A percentile compares a stretch with the other conserved stretches of the same genome.
These are phyloP conservation scores for Dryas integrifolia DNA, from an alignment of 331 rosid species.

Conservation along the genomic window DNA sequence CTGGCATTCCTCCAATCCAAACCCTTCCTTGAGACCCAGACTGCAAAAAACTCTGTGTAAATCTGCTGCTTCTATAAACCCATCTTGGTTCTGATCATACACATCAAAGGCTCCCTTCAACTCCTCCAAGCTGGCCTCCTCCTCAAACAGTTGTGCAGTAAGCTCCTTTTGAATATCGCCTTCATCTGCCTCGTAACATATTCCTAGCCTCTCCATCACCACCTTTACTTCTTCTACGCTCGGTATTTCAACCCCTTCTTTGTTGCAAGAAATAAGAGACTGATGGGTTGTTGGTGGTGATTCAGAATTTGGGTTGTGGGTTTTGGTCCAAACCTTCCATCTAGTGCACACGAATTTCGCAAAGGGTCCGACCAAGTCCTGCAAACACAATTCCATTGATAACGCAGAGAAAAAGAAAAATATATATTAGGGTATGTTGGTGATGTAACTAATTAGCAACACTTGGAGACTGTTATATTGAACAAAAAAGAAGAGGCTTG, in stretches of 20 bases:
- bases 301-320: background rate
- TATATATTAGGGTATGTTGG: background rate
- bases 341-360: background rate
- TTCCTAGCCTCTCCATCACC: constrained; percentile 49
- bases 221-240: constrained; percentile 16
- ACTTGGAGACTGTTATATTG: constrained; percentile 11
- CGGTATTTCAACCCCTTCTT: no score
- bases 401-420: background rate
- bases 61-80: constrained; percentile 48
- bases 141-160: constrained; percentile 35
- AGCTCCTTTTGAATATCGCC: constrained; percentile 11
- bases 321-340: constrained; percentile 24
- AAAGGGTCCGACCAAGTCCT: constrained; percentile 3
- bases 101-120: constrained; percentile 45
- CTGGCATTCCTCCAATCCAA: constrained; percentile 30
- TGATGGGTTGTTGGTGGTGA: background rate
- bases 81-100: constrained; percentile 52
- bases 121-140: constrained; percentile 42
- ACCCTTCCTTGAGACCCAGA: constrained; percentile 35
- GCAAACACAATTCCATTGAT: background rate
- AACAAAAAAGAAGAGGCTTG: background rate
- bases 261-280: background rate
- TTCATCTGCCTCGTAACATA: constrained; percentile 5
- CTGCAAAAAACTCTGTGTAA: constrained; percentile 33
- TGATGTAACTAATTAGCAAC: background rate